Evolutionary conservation across 306 rosid species (phyloP).

Genomic region (Rosa multiflora): DNA sequence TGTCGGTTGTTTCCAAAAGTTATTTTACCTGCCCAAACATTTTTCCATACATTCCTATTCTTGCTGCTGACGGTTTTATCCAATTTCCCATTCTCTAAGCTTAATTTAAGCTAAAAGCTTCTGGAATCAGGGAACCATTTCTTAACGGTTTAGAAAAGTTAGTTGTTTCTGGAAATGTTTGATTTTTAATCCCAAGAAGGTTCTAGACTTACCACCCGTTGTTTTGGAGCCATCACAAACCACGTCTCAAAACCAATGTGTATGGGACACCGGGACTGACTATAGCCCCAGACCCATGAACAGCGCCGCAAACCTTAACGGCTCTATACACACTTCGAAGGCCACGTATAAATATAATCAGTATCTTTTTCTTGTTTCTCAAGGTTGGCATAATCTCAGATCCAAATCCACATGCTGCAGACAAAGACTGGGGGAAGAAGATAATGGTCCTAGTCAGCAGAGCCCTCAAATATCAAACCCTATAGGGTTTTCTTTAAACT

Average conservation of each 20-base stretch:
- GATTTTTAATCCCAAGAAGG: background rate
- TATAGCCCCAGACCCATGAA: background rate
- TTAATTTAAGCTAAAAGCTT: background rate
- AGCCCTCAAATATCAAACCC: background rate
- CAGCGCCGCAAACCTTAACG: background rate
- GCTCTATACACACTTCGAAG: background rate
- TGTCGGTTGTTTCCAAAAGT: background rate
- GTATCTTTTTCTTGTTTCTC: background rate
- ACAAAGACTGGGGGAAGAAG: background rate
- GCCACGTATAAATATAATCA: background rate
- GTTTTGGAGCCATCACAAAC: background rate
- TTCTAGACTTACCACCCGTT: background rate
- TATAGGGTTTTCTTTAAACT: background rate
- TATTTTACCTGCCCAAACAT: background rate
- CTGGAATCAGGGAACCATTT: background rate
- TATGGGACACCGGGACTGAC: background rate
- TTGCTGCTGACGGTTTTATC: background rate
- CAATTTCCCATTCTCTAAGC: background rate
- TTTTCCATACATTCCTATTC: background rate
- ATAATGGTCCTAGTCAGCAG: background rate
- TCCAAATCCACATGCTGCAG: slow-evolving; percentile 6
- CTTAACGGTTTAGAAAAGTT: background rate
- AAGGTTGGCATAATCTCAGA: background rate
- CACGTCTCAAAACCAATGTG: background rate
- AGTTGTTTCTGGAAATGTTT: background rate